Conservation (phyloP, 2,329 filamentous ascomycete species). For the Talaromyces amestolkiae region DNA sequence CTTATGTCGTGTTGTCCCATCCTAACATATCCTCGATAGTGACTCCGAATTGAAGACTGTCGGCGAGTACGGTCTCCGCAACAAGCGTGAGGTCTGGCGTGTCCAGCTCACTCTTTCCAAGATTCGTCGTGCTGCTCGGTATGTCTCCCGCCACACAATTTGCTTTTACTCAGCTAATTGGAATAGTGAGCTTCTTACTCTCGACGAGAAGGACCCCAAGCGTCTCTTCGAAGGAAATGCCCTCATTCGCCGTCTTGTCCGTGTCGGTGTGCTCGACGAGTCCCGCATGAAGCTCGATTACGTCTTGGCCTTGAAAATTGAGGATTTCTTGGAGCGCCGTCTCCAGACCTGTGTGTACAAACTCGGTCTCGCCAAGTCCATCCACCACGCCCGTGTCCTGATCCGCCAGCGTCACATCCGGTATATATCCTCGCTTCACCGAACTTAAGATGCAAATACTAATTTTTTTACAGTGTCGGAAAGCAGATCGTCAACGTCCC, state of each 20-base stretch:
- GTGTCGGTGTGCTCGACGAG: conserved; percentile 99
- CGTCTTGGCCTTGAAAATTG: conserved; percentile 97
- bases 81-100: conserved; percentile 99
- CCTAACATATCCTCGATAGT: conserved; percentile 65
- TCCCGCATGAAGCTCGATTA: conserved; percentile 99
- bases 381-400: conserved; percentile 99
- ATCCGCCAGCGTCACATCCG: conserved; percentile 99
- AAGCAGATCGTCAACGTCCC: conserved; percentile 99
- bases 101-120: conserved; percentile 99
- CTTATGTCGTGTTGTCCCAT: conserved; percentile 80
- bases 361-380: conserved; percentile 99
- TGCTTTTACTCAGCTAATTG: conserved; percentile 1
- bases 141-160: conserved; percentile 30
- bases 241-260: conserved; percentile 99
- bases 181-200: conserved; percentile 92
- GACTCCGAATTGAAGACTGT: conserved; percentile 99
- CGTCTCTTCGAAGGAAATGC: conserved; percentile 99
- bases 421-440: conserved; percentile 36
- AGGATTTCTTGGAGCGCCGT: conserved; percentile 99
- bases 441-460: not conserved
- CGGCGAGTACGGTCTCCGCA: conserved; percentile 99
- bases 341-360: conserved; percentile 99
- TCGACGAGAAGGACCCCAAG: conserved; percentile 99
- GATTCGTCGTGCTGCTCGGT: conserved; percentile 99
- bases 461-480: conserved; percentile 65